These are phyloP conservation scores for Erodium maritimum DNA, from an alignment of 345 rosid genomes.

Conservation along the genomic window DNA sequence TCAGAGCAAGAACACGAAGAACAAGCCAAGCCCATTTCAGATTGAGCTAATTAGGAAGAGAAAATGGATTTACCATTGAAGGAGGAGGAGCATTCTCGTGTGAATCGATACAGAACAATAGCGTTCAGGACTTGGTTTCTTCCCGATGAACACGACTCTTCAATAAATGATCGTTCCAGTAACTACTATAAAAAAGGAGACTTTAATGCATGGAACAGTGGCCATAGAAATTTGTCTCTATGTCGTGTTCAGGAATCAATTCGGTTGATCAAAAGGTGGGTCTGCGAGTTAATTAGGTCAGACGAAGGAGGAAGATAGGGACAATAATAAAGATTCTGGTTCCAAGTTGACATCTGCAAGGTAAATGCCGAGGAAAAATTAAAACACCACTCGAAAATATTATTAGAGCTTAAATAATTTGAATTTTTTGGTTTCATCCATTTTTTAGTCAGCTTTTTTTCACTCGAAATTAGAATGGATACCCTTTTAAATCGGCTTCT, in stretches of 20 bases:
- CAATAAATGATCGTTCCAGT: too few species aligned
- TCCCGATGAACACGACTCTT: background rate
- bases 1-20: background rate
- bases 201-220: background rate
- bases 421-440: too few species aligned
- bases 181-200: background rate
- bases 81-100: background rate
- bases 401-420: too few species aligned
- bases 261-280: background rate
- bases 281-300: background rate
- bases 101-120: background rate
- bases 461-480: too few species aligned
- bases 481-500: too few species aligned
- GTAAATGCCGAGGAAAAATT: background rate
- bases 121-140: background rate
- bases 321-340: background rate
- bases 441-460: too few species aligned
- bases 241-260: conserved; percentile 4
- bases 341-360: background rate
- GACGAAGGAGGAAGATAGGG: background rate
- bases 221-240: conserved; percentile 9
- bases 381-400: background rate
- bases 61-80: background rate
- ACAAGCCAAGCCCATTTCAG: background rate
- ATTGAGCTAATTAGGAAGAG: background rate